These are phyloP conservation scores for Malus hybrid DNA, from an alignment of 331 rosid species.

Conservation along the genomic window DNA sequence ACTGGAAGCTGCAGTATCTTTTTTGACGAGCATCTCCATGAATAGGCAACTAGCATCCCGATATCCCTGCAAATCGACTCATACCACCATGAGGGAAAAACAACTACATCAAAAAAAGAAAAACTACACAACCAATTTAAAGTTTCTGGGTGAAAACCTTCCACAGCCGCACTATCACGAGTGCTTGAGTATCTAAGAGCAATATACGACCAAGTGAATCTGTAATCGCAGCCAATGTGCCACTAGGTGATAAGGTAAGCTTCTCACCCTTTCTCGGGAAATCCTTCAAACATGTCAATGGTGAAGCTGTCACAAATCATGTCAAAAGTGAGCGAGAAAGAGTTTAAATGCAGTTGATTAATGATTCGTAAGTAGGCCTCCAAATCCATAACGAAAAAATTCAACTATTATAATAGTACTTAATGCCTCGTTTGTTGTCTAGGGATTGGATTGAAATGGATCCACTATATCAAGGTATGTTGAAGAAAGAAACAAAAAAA, in stretches of 20 bases:
- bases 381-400: background rate
- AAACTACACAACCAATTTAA: background rate
- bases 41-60: slow-evolving; percentile 90
- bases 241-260: slow-evolving; percentile 93
- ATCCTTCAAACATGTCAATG: slow-evolving; percentile 87
- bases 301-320: slow-evolving; percentile 62
- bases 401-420: background rate
- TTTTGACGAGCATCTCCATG: slow-evolving; percentile 91
- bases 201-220: slow-evolving; percentile 97
- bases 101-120: background rate
- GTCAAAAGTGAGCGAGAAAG: slow-evolving; percentile 12
- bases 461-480: too few species aligned
- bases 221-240: slow-evolving; percentile 93
- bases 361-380: background rate
- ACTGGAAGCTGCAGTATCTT: slow-evolving; percentile 56
- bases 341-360: slow-evolving; percentile 14
- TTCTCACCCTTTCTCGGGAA: slow-evolving; percentile 98
- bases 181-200: slow-evolving; percentile 95
- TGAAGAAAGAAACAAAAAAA: too few species aligned
- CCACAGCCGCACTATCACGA: slow-evolving; percentile 96
- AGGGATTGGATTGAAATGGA: too few species aligned
- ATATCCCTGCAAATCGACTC: slow-evolving; percentile 64
- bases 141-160: slow-evolving; percentile 46
- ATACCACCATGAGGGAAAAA: slow-evolving; percentile 1
- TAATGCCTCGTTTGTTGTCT: background rate